Conservation (phyloP, 2,329 filamentous ascomycete species). For the Diaporthe ampelina region DNA sequence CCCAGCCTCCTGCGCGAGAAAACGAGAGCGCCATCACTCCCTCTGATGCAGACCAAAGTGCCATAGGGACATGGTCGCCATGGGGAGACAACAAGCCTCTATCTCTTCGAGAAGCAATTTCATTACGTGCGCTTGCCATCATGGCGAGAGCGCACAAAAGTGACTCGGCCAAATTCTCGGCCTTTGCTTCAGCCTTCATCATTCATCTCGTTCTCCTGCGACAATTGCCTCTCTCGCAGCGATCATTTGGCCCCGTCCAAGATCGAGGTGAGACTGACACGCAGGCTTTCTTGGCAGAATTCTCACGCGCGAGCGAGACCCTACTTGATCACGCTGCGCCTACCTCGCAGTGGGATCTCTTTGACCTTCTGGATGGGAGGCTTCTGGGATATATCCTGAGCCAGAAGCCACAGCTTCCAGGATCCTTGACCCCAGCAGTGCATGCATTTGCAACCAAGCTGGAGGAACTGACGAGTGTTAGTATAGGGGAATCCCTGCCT, state of each 20-base stretch:
- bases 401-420: slow-evolving; percentile 31
- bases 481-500: not conserved
- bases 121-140: slow-evolving; percentile 42
- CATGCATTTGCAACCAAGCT: slow-evolving; percentile 37
- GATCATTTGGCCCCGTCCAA: slow-evolving; percentile 40
- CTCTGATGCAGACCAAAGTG: slow-evolving; percentile 5
- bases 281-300: slow-evolving; percentile 29
- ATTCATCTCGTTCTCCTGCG: slow-evolving; percentile 48
- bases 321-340: slow-evolving; percentile 39
- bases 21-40: not conserved
- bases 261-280: slow-evolving; percentile 6
- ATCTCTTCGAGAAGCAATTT: slow-evolving; percentile 41
- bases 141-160: slow-evolving; percentile 38
- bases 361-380: slow-evolving; percentile 46
- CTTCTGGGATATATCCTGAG: slow-evolving; percentile 35
- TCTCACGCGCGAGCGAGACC: slow-evolving; percentile 21
- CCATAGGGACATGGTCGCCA: slow-evolving; percentile 42
- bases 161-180: slow-evolving; percentile 34
- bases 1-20: too few relatives aligned
- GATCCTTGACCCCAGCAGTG: slow-evolving; percentile 28
- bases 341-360: slow-evolving; percentile 44
- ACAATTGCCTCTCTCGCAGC: slow-evolving; percentile 44
- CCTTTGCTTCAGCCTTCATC: slow-evolving; percentile 44
- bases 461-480: slow-evolving; percentile 32
- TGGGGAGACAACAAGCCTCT: slow-evolving; percentile 37